phyloP scores from a whole-genome alignment of 192 early-diverging fungal genomes.

The Coemansia sp. region DNA sequence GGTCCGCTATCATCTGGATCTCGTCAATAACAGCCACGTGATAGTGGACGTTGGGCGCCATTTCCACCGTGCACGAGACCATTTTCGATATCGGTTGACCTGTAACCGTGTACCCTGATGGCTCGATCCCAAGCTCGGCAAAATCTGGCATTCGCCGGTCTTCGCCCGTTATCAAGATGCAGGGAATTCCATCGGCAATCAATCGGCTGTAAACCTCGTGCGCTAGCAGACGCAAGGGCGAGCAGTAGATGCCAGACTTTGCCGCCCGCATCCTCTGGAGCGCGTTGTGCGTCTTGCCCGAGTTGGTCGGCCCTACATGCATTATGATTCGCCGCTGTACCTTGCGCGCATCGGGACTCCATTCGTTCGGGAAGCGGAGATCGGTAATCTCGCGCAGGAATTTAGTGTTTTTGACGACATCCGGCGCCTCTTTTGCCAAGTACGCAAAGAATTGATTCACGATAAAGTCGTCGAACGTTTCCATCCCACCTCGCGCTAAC shows the following conservation, averaged over 20 bases:
- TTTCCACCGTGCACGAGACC: conserved; percentile 86
- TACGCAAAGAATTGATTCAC: conserved; percentile 55
- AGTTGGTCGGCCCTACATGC: conserved; percentile 97
- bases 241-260: conserved; percentile 78
- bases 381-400: conserved; percentile 70
- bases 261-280: conserved; percentile 67
- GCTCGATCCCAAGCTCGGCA: conserved; percentile 23
- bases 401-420: conserved; percentile 45
- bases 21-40: conserved; percentile 95
- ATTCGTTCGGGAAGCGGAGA: conserved; percentile 77
- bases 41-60: conserved; percentile 64
- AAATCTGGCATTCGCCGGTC: conserved; percentile 67
- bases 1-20: conserved; percentile 94
- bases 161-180: conserved; percentile 90
- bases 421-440: conserved; percentile 47
- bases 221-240: conserved; percentile 89
- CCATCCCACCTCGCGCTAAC: conserved; percentile 24
- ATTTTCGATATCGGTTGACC: conserved; percentile 51
- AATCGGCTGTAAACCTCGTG: conserved; percentile 91
- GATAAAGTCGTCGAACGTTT: conserved; percentile 26
- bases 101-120: conserved; percentile 15
- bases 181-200: conserved; percentile 72
- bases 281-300: conserved; percentile 93
- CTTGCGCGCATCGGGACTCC: conserved; percentile 71
- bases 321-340: conserved; percentile 82